Evolutionary conservation across 2,329 filamentous ascomycete species (phyloP).

Genomic region (Diaporthe ilicicola): DNA sequence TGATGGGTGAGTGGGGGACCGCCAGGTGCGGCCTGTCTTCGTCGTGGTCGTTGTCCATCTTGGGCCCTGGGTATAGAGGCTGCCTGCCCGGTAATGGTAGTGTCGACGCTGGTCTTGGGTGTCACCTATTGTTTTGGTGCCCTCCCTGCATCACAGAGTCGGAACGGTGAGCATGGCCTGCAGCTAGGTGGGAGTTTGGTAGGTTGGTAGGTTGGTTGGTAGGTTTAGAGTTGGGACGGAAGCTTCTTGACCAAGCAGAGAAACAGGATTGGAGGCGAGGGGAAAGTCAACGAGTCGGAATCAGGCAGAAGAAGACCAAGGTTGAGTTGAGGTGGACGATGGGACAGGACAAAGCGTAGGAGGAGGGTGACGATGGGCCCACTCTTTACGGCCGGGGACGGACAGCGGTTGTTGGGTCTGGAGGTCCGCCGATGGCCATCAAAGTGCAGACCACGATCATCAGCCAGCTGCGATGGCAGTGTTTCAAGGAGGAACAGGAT

Average conservation of each 20-base stretch:
- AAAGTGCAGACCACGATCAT: not conserved
- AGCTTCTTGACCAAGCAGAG: not conserved
- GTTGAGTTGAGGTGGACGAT: not conserved
- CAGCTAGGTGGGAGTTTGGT: not conserved
- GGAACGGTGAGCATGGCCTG: conserved; percentile 3
- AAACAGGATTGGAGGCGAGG: not conserved
- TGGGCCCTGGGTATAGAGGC: not conserved
- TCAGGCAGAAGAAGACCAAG: not conserved
- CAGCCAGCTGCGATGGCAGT: not conserved
- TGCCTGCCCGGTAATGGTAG: not conserved
- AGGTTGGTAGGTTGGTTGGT: not conserved
- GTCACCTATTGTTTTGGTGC: not conserved
- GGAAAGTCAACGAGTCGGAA: not conserved
- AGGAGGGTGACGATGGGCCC: conserved; percentile 11
- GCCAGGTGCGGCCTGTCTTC: conserved; percentile 25
- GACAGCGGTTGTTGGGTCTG: not conserved
- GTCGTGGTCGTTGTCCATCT: conserved; percentile 24
- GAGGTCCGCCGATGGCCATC: not conserved
- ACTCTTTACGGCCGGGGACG: conserved; percentile 12
- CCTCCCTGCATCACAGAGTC: conserved; percentile 1
- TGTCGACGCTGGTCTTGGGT: not conserved
- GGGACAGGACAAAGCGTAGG: not conserved
- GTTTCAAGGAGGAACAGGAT: conserved; percentile 11
- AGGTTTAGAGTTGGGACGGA: not conserved
- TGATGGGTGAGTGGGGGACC: conserved; percentile 28